Evolutionary conservation across 768 basidiomycete genomes (phyloP), one percentile per base, ranked within the genome.

Genomic region (Suillus subalutaceus): DNA sequence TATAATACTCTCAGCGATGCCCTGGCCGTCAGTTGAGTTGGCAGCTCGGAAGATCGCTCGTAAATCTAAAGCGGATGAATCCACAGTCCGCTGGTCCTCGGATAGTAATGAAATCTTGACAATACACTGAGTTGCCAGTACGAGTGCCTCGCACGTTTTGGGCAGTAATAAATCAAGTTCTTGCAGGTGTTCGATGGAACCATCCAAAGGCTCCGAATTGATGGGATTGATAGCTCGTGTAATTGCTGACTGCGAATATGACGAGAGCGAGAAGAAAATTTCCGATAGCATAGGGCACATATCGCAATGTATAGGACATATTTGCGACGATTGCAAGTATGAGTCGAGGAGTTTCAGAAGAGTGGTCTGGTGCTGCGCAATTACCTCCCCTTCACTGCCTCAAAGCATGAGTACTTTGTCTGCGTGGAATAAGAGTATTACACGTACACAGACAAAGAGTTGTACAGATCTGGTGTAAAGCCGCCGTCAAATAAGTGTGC

Each of bases 311-410:
- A 80, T 76, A 57, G 67, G 37, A 63, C 72, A 71, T 63, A 78
- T 70, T 68, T 80, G 80, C 35, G 79, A 78, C 15, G 87, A 83
- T 68, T 93, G 90, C 63, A 95, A 80, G 73, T 93, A 90, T 2
- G 93, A 91, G 74, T 97, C 96, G 15, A 96, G 80, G 18, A 97
- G 81, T 77, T 96, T 96, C 65, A 97, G 85, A 13, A 97, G 79
- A n/a, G 87, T 91, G 5, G 89, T 93, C 75, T 97, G 96, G 69
- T 91, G 89, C 0, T 94, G 93, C 6, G 92, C 88, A 48, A 96
- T 85, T 15, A 88, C 82, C 78, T 95, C 94, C 56, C 85, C 87
- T 30, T 78, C 67, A 65, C 93, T 93, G 74, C 40, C 59, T 67
- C 62, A 65, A 58, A 75, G 65, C 46, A 65, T 67, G 50, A 64